Conservation (phyloP, 257 asterid species). For the Scutellaria minor region DNA sequence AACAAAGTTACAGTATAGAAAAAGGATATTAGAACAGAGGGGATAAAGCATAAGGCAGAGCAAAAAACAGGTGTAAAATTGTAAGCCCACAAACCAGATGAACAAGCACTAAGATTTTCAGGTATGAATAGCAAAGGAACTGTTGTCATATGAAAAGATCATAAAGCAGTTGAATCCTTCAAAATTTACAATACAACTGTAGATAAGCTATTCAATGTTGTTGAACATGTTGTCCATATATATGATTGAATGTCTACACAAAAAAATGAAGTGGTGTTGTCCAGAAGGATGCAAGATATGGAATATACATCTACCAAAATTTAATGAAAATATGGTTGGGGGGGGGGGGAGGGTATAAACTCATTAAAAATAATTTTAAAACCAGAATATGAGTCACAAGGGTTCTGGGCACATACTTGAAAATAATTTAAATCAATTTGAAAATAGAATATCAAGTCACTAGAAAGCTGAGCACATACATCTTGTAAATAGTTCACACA, state of each 20-base stretch:
- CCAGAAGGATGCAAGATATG: conserved; percentile 14
- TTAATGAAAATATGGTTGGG: background rate
- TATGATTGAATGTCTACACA: conserved; percentile 17
- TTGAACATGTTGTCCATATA: conserved; percentile 5
- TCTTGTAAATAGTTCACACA: conserved; percentile 87
- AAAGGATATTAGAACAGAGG: conserved; percentile 8
- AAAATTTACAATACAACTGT: conserved; percentile 9
- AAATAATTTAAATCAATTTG: conserved; percentile 58
- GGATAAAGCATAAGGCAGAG: conserved; percentile 4
- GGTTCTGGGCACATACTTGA: conserved; percentile 52
- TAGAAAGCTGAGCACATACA: conserved; percentile 51
- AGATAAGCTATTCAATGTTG: conserved; percentile 11
- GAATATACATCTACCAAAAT: background rate
- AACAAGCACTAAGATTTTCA: conserved; percentile 16
- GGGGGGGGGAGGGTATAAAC: background rate
- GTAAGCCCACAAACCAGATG: conserved; percentile 19
- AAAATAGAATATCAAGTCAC: conserved; percentile 19
- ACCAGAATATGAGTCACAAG: conserved; percentile 19
- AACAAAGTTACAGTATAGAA: conserved; percentile 4
- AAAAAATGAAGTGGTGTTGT: background rate
- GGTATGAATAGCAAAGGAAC: background rate
- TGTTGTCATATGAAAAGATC: conserved; percentile 14
- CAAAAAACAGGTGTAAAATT: conserved; percentile 13
- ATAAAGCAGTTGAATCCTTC: conserved; percentile 29
- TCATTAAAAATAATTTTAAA: background rate